Percentiles rank a stretch among this genome's conserved stretches.
phyloP scores from a whole-genome alignment of 805 yeast species.

The Yarrowia sp. region DNA sequence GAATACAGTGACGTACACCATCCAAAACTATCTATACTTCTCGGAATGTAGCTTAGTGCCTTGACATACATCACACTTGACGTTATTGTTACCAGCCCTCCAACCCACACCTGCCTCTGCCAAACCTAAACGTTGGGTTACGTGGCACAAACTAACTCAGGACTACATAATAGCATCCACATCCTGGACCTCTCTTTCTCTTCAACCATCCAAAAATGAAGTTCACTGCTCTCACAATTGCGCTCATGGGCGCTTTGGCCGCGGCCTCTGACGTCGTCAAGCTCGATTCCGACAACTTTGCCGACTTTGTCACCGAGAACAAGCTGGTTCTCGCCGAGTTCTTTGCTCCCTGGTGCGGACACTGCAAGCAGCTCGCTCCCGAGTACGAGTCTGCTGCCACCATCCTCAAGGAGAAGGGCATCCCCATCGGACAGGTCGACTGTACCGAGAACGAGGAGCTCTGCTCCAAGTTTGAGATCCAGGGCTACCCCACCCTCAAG shows the following conservation, averaged over 20 bases:
- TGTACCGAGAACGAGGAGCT: slow-evolving; percentile 74
- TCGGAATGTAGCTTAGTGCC: not conserved
- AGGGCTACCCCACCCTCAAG: slow-evolving; percentile 82
- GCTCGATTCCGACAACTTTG: slow-evolving; percentile 64
- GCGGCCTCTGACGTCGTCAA: slow-evolving; percentile 82
- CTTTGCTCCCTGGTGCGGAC: slow-evolving; percentile 98
- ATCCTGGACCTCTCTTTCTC: slow-evolving; percentile 14
- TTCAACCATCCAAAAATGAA: slow-evolving; percentile 39
- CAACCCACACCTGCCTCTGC: not conserved
- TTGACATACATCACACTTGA: not conserved
- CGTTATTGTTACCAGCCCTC: slow-evolving; percentile 2
- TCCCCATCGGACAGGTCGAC: slow-evolving; percentile 58
- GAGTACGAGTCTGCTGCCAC: slow-evolving; percentile 67
- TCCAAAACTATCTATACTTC: not conserved
- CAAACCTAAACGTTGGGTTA: slow-evolving; percentile 20
- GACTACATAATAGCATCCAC: slow-evolving; percentile 23
- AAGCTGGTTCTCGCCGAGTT: slow-evolving; percentile 79
- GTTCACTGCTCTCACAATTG: slow-evolving; percentile 39
- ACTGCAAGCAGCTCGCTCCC: slow-evolving; percentile 72
- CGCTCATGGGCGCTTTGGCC: slow-evolving; percentile 42
- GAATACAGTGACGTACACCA: not conserved
- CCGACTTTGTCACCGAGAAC: slow-evolving; percentile 62
- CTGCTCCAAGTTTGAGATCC: slow-evolving; percentile 64
- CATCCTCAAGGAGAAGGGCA: slow-evolving; percentile 46
- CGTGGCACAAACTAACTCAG: slow-evolving; percentile 23